Evolutionary conservation across 2,329 filamentous ascomycete species (phyloP).

Genomic region (Coniochaeta hoffmannii): DNA sequence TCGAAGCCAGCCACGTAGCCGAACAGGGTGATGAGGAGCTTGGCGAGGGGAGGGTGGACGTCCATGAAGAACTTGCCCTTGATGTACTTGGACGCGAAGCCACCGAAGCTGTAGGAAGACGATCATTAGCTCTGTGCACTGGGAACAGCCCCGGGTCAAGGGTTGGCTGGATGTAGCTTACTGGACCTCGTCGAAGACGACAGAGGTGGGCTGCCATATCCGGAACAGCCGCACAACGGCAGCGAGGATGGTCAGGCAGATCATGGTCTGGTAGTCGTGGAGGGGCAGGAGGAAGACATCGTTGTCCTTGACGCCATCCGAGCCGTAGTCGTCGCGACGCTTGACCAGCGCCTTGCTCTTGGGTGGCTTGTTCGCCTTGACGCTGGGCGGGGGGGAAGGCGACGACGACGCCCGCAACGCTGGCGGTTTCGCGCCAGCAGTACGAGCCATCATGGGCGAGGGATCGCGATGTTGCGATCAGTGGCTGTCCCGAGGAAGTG

Average conservation of each 20-base stretch:
- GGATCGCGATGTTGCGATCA: conserved; percentile 1
- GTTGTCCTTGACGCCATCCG: conserved; percentile 77
- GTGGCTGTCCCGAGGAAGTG: neutral
- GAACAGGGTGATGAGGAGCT: conserved; percentile 90
- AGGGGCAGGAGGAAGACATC: conserved; percentile 82
- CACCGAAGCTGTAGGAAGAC: conserved; percentile 66
- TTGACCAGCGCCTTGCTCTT: conserved; percentile 18
- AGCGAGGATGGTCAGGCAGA: conserved; percentile 66
- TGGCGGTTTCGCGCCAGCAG: conserved; percentile 30
- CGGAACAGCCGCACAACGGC: conserved; percentile 81
- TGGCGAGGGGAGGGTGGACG: conserved; percentile 95
- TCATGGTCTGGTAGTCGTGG: conserved; percentile 74
- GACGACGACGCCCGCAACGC: conserved; percentile 10
- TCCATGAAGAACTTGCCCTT: conserved; percentile 99
- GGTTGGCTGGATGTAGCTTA: conserved; percentile 49
- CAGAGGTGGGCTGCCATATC: conserved; percentile 92
- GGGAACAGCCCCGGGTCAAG: conserved; percentile 1
- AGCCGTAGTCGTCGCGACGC: conserved; percentile 54
- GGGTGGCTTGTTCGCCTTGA: conserved; percentile 12
- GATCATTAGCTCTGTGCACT: conserved; percentile 12
- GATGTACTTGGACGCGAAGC: conserved; percentile 98
- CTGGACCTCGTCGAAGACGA: conserved; percentile 99
- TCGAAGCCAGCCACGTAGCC: conserved; percentile 94
- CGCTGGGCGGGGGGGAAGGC: conserved; percentile 3
- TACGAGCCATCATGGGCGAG: conserved; percentile 28